Conservation (phyloP, 805 yeast genomes). For the Candida chauliodis region DNA sequence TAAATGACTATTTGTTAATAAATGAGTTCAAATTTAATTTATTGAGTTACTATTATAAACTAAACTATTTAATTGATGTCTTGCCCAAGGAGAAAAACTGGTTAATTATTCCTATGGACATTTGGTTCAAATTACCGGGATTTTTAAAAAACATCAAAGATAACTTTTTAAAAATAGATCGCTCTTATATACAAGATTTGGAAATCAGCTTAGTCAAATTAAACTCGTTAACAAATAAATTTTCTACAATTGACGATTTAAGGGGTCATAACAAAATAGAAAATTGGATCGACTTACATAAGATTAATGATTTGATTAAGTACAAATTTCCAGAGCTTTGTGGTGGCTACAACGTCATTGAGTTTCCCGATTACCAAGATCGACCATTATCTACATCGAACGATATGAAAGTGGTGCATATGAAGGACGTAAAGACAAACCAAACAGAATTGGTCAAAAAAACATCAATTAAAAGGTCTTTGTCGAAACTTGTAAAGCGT, state of each 20-base stretch:
- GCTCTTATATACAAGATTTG: conserved; percentile 11
- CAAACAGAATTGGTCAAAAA: neutral
- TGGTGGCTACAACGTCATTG: conserved; percentile 4
- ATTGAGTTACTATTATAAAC: conserved; percentile 8
- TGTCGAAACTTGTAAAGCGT: conserved; percentile 7
- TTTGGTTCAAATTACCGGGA: conserved; percentile 35
- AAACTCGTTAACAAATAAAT: conserved; percentile 16
- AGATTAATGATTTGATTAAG: conserved; percentile 10
- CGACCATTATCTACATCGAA: conserved; percentile 9
- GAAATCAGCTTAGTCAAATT: conserved; percentile 18
- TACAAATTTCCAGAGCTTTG: conserved; percentile 6
- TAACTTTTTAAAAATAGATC: conserved; percentile 5
- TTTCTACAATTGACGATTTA: conserved; percentile 11
- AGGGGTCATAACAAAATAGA: conserved; percentile 4
- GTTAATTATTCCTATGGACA: conserved; percentile 43
- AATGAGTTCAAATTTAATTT: conserved; percentile 6
- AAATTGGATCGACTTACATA: conserved; percentile 14
- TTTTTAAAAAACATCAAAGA: conserved; percentile 17
- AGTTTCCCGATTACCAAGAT: conserved; percentile 8
- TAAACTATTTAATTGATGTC: conserved; percentile 1
- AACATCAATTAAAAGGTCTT: conserved; percentile 1
- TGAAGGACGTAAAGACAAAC: neutral
- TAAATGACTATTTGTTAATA: conserved; percentile 5
- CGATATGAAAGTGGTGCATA: conserved; percentile 11
- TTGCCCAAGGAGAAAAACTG: conserved; percentile 16